Conservation (phyloP, 352 stramenopile genomes). For the Phytophthora melonis region DNA sequence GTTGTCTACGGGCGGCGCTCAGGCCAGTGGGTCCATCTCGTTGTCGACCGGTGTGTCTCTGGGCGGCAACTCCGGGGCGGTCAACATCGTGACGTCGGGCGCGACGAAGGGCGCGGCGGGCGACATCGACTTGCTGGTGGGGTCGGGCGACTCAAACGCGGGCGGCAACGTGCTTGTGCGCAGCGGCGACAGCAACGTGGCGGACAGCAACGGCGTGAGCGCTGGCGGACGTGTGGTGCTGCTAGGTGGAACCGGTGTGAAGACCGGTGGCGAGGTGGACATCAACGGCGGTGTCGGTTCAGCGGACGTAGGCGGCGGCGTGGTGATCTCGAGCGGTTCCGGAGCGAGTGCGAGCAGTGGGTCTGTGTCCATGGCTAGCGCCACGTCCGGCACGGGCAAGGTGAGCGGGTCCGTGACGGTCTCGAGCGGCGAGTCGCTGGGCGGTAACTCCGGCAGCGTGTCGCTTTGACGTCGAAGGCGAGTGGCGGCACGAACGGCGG, state of each 20-base stretch:
- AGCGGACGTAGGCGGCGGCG: slow-evolving; percentile 2
- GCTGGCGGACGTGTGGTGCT: slow-evolving; percentile 18
- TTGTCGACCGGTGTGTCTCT: slow-evolving; percentile 11
- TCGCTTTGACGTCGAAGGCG: slow-evolving; percentile 2
- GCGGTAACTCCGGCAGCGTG: slow-evolving; percentile 8
- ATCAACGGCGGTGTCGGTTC: slow-evolving; percentile 4
- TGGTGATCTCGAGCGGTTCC: slow-evolving; percentile 1
- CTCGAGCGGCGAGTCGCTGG: slow-evolving; percentile 6
- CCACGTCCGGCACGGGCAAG: slow-evolving; percentile 6
- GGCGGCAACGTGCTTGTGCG: slow-evolving; percentile 13
- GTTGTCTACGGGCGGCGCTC: slow-evolving; percentile 11
- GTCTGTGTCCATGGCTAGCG: slow-evolving; percentile 2
- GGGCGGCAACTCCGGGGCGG: slow-evolving; percentile 6
- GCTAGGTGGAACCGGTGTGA: slow-evolving; percentile 4
- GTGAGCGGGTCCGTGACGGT: slow-evolving; percentile 14
- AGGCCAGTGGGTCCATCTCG: not conserved
- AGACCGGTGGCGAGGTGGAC: slow-evolving; percentile 5
- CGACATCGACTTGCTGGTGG: slow-evolving; percentile 9
- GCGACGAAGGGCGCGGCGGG: slow-evolving; percentile 10
- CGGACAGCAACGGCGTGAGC: not conserved
- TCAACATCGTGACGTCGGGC: slow-evolving; percentile 10
- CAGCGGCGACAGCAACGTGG: slow-evolving; percentile 9
- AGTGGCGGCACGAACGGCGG: not conserved
- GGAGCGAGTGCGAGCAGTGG: slow-evolving; percentile 3
- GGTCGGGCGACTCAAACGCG: slow-evolving; percentile 3